Evolutionary conservation across 495 filamentous ascomycete genomes (phyloP).

Genomic region (Penicillium desertorum): DNA sequence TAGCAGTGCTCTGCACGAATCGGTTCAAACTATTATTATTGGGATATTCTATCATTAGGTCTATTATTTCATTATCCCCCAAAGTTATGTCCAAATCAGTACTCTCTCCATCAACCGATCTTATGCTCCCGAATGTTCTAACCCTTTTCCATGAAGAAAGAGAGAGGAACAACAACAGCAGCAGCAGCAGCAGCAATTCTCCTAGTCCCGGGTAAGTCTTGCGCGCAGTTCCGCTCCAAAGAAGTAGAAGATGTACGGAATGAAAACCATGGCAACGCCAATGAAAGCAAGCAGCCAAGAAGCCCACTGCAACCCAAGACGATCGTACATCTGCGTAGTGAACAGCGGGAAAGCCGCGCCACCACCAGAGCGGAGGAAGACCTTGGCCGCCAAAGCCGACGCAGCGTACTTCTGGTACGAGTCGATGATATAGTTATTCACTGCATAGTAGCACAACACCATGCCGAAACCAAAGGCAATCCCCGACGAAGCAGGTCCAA

Average conservation of each 20-base stretch:
- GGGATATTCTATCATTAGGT: not conserved
- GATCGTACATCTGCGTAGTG: conserved; percentile 52
- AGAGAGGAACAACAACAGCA: not conserved
- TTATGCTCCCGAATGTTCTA: not conserved
- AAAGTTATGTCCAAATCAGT: not conserved
- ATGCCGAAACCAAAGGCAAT: conserved; percentile 68
- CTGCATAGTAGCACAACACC: conserved; percentile 64
- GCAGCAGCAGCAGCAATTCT: not conserved
- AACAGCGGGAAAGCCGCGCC: conserved; percentile 50
- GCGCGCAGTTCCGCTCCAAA: conserved; percentile 29
- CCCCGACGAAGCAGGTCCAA: conserved; percentile 58
- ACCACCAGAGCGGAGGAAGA: conserved; percentile 34
- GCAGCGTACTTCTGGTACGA: conserved; percentile 52
- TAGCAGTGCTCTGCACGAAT: not conserved
- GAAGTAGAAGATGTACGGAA: conserved; percentile 44
- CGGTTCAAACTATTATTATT: not conserved
- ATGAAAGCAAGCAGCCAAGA: conserved; percentile 55
- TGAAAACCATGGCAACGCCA: conserved; percentile 50
- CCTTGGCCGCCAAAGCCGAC: conserved; percentile 37
- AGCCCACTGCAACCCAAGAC: conserved; percentile 56
- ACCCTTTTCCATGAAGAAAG: not conserved
- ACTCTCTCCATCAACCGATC: not conserved
- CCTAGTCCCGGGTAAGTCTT: conserved; percentile 18
- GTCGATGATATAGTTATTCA: conserved; percentile 72
- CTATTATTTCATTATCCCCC: not conserved